phyloP scores from a whole-genome alignment of 768 basidiomycete genomes.

The Chiua virens region DNA sequence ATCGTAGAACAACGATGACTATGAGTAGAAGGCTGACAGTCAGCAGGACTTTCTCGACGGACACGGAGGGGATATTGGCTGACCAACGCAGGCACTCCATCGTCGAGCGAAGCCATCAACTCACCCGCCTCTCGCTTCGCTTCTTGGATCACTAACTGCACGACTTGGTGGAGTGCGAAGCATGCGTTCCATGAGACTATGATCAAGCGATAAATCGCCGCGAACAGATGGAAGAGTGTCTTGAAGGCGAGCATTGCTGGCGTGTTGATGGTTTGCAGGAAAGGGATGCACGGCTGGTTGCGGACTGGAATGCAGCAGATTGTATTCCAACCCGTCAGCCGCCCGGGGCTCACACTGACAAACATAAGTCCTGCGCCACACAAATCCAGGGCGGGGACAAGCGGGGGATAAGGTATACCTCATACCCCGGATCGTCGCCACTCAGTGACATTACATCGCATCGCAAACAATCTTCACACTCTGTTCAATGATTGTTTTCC shows the following conservation, averaged over 20 bases:
- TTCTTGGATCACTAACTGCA: slow-evolving; percentile 7
- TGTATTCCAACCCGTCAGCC: too few relatives aligned
- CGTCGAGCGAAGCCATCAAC: slow-evolving; percentile 14
- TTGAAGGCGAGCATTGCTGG: slow-evolving; percentile 11
- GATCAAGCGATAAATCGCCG: slow-evolving; percentile 3
- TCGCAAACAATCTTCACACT: too few relatives aligned
- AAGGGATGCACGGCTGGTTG: background rate
- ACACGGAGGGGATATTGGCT: background rate
- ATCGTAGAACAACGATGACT: slow-evolving; percentile 3
- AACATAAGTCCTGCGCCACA: too few relatives aligned
- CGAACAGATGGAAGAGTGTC: slow-evolving; percentile 2
- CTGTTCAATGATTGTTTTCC: too few relatives aligned
- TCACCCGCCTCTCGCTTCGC: slow-evolving; percentile 19
- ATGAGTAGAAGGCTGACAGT: background rate
- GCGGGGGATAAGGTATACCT: too few relatives aligned
- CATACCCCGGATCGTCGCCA: too few relatives aligned
- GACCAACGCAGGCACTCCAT: slow-evolving; percentile 5
- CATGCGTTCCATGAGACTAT: slow-evolving; percentile 12
- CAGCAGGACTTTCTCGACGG: background rate
- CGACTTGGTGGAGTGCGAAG: slow-evolving; percentile 9
- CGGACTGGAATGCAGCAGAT: too few relatives aligned
- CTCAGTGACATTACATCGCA: too few relatives aligned
- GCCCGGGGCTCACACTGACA: too few relatives aligned
- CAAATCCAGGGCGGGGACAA: too few relatives aligned
- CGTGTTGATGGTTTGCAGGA: background rate